Conservation (phyloP, 306 rosid genomes). For the Vigna unguiculata region DNA sequence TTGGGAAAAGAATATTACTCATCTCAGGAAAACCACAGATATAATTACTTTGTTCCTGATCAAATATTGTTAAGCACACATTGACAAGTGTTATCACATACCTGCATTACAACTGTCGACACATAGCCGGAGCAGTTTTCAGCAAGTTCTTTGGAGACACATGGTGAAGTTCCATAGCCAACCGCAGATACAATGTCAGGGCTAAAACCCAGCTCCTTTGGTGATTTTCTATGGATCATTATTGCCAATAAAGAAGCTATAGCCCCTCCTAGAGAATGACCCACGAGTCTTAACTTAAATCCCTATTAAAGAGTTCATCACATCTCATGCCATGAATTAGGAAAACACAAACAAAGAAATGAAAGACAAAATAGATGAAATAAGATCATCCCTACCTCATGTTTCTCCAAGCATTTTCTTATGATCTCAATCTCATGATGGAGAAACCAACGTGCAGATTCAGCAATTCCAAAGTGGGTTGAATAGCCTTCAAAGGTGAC, state of each 20-base stretch:
- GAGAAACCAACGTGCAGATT: slow-evolving; percentile 97
- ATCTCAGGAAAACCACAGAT: slow-evolving; percentile 36
- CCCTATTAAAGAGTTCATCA: slow-evolving; percentile 83
- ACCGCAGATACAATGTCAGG: slow-evolving; percentile 89
- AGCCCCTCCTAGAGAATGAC: slow-evolving; percentile 99
- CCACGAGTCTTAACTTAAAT: slow-evolving; percentile 89
- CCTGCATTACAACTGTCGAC: slow-evolving; percentile 94
- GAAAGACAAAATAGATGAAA: slow-evolving; percentile 38
- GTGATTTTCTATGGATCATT: slow-evolving; percentile 78
- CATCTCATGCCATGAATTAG: slow-evolving; percentile 27
- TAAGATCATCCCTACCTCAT: slow-evolving; percentile 64
- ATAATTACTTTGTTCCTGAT: slow-evolving; percentile 25
- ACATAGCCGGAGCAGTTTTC: slow-evolving; percentile 87
- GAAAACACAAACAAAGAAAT: slow-evolving; percentile 33
- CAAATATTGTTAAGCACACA: slow-evolving; percentile 30
- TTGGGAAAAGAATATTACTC: slow-evolving; percentile 28
- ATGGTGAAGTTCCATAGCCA: slow-evolving; percentile 86
- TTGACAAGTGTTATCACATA: slow-evolving; percentile 41
- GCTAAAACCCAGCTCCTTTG: slow-evolving; percentile 86
- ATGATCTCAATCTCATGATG: slow-evolving; percentile 72
- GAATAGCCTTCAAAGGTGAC: slow-evolving; percentile 89
- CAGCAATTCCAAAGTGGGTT: slow-evolving; percentile 90
- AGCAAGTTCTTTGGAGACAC: slow-evolving; percentile 88
- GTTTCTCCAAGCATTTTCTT: slow-evolving; percentile 72
- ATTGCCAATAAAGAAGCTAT: slow-evolving; percentile 89